Evolutionary conservation across 2,329 filamentous ascomycete genomes (phyloP).

Genomic region (Cytospora piceae): DNA sequence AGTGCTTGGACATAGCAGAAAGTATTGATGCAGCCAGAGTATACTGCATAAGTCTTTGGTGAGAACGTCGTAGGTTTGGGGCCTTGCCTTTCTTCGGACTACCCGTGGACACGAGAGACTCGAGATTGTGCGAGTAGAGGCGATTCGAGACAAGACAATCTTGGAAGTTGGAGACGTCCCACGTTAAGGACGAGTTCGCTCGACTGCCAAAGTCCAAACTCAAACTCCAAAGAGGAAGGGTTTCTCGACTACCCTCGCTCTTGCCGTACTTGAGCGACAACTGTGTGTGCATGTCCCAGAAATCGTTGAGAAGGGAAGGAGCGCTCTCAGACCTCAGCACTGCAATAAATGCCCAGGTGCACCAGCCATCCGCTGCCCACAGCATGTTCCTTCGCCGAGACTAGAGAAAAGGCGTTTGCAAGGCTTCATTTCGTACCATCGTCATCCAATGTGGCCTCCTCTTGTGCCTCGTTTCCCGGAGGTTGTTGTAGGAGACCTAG

Average conservation of each 20-base stretch:
- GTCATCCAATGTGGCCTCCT: not conserved
- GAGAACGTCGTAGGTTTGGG: not conserved
- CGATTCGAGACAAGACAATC: not conserved
- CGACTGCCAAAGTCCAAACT: too few species aligned
- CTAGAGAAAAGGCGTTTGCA: not conserved
- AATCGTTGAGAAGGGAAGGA: not conserved
- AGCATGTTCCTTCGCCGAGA: not conserved
- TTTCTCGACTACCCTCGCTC: not conserved
- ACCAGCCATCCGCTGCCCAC: not conserved
- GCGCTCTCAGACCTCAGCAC: not conserved
- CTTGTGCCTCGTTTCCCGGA: not conserved
- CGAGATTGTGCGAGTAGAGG: not conserved
- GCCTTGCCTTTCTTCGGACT: not conserved
- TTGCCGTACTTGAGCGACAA: not conserved
- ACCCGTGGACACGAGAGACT: not conserved
- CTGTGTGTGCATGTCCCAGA: not conserved
- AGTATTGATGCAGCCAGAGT: not conserved
- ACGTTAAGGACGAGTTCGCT: not conserved
- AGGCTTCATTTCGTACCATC: not conserved
- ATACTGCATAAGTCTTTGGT: not conserved
- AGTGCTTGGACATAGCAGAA: not conserved
- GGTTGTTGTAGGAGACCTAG: not conserved
- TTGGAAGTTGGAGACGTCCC: not conserved
- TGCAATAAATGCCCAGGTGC: not conserved
- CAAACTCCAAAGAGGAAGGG: not conserved